Percentiles rank a stretch among this genome's conserved stretches.
phyloP scores from a whole-genome alignment of 257 asterid species.

The Solanum lycopersicoides region DNA sequence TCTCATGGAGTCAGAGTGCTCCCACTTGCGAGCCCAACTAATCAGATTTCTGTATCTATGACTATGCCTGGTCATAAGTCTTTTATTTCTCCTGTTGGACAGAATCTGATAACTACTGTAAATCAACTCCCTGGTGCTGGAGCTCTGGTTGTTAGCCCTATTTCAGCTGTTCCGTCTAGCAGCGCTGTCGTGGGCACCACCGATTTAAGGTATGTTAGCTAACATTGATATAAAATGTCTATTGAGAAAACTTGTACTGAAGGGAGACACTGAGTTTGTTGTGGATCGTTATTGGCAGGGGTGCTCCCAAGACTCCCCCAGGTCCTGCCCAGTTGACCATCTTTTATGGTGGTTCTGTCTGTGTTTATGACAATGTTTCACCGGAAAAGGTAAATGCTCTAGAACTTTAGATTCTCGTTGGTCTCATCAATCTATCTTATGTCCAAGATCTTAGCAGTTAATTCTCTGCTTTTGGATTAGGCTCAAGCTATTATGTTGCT shows the following conservation, averaged over 20 bases:
- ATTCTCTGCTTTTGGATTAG: slow-evolving; percentile 19
- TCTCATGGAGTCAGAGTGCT: slow-evolving; percentile 11
- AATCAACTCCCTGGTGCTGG: slow-evolving; percentile 20
- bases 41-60: slow-evolving; percentile 25
- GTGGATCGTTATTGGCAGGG: slow-evolving; percentile 26
- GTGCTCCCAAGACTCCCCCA: slow-evolving; percentile 21
- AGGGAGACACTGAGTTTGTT: not conserved
- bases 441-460: not conserved
- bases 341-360: slow-evolving; percentile 76
- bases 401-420: not conserved
- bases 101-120: slow-evolving; percentile 15
- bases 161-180: slow-evolving; percentile 21
- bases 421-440: not conserved
- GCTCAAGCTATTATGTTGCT: slow-evolving; percentile 92
- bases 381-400: slow-evolving; percentile 62
- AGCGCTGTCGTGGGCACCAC: slow-evolving; percentile 60
- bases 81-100: slow-evolving; percentile 24
- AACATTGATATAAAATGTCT: not conserved
- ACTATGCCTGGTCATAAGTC: slow-evolving; percentile 22
- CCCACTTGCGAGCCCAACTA: slow-evolving; percentile 7
- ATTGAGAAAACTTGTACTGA: not conserved
- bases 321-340: slow-evolving; percentile 80
- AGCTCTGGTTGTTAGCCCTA: slow-evolving; percentile 12
- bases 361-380: slow-evolving; percentile 64
- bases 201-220: slow-evolving; percentile 41